Conservation (phyloP, 2,329 filamentous ascomycete species). For the Aspergillus udagawae region DNA sequence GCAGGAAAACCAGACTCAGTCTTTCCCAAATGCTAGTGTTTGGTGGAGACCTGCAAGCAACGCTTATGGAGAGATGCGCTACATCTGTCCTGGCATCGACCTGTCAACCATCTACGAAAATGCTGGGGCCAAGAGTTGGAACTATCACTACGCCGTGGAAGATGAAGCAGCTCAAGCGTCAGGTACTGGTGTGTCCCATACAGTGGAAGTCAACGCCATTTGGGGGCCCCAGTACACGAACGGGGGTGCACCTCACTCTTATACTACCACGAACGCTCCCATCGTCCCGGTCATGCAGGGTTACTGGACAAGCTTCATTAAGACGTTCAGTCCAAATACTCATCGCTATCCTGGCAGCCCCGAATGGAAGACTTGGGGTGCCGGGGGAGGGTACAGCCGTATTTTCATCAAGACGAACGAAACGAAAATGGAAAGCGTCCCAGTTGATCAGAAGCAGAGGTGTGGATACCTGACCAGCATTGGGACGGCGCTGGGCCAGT, state of each 20-base stretch:
- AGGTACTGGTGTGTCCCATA: constrained; percentile 64
- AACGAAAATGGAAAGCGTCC: constrained; percentile 46
- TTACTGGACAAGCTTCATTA: constrained; percentile 73
- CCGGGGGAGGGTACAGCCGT: constrained; percentile 27
- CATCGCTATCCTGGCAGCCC: constrained; percentile 45
- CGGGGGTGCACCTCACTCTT: constrained; percentile 51
- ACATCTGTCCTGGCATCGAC: constrained; percentile 60
- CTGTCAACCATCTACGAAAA: constrained; percentile 44
- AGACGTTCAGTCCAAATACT: constrained; percentile 62
- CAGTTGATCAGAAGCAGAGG: constrained; percentile 35
- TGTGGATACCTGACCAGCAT: constrained; percentile 51
- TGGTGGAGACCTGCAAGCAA: constrained; percentile 58
- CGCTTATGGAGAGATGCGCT: constrained; percentile 62
- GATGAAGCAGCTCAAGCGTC: constrained; percentile 51
- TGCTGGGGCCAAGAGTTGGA: constrained; percentile 49
- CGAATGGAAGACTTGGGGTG: constrained; percentile 48
- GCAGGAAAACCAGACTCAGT: constrained; percentile 38
- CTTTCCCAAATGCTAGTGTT: constrained; percentile 47
- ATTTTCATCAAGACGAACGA: constrained; percentile 44
- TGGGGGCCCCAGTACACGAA: constrained; percentile 60
- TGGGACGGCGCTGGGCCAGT: constrained; percentile 48
- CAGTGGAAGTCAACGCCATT: constrained; percentile 62
- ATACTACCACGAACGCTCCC: constrained; percentile 52
- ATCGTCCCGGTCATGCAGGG: constrained; percentile 61
- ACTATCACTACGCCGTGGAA: constrained; percentile 66